Evolutionary conservation across 441 rosid species (phyloP).

Genomic region (Omphalea diandra): DNA sequence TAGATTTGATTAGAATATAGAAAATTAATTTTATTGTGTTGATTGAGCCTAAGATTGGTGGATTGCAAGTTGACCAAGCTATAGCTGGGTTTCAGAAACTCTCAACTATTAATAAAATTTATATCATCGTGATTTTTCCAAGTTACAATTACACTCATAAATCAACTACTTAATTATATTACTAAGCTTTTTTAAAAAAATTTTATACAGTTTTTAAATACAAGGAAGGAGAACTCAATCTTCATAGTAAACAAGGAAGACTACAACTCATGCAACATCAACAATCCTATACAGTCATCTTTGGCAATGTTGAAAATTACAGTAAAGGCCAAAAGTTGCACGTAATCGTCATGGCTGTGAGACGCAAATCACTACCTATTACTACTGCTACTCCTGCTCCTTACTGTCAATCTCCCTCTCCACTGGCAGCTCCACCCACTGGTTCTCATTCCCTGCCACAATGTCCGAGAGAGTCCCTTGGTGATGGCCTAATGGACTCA

Average conservation of each 20-base stretch:
- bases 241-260: constrained; percentile 52
- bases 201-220: constrained; percentile 62
- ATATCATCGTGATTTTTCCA: too few relatives aligned
- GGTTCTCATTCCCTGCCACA: constrained; percentile 10
- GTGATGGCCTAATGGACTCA: background rate
- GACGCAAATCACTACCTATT: constrained; percentile 29
- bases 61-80: too few relatives aligned
- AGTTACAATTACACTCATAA: too few relatives aligned
- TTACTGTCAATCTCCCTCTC: constrained; percentile 31
- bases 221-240: constrained; percentile 65
- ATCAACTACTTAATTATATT: too few relatives aligned
- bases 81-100: too few relatives aligned
- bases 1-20: too few relatives aligned
- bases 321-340: constrained; percentile 62
- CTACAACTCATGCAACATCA: constrained; percentile 74
- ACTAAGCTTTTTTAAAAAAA: too few relatives aligned
- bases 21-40: too few relatives aligned
- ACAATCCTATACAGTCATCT: constrained; percentile 50
- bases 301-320: constrained; percentile 56
- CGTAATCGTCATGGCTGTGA: constrained; percentile 54
- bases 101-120: too few relatives aligned
- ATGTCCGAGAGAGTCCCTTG: background rate
- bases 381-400: constrained; percentile 24
- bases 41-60: too few relatives aligned
- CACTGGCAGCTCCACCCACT: constrained; percentile 11